Percentiles rank a stretch among this genome's conserved stretches.
Evolutionary conservation across 768 basidiomycete genomes (phyloP).

Genomic region (Amanita fuliginea): DNA sequence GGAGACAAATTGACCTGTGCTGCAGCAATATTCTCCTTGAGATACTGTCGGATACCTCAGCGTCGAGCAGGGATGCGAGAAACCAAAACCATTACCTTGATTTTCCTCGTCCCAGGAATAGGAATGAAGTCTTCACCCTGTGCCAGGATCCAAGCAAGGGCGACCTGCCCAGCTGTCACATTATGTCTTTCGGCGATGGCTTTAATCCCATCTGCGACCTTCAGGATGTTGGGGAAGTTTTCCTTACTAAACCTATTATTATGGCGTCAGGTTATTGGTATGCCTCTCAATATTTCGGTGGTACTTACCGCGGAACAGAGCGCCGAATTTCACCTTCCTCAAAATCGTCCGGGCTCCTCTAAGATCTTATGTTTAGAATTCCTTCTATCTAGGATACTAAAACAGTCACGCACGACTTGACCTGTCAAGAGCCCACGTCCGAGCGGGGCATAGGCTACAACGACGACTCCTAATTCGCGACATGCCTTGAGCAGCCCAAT

Average conservation of each 20-base stretch:
- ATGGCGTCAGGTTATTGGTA: too few species aligned
- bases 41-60: not conserved
- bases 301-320: constrained; percentile 19
- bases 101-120: constrained; percentile 35
- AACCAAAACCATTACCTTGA: constrained; percentile 17
- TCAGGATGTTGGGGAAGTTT: constrained; percentile 38
- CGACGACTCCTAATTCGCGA: constrained; percentile 29
- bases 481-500: constrained; percentile 26
- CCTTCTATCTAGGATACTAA: not conserved
- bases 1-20: constrained; percentile 20
- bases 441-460: constrained; percentile 41
- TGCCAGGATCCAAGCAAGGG: constrained; percentile 39
- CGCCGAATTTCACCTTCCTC: constrained; percentile 11
- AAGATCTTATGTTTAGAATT: not conserved
- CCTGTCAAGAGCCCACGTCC: constrained; percentile 41
- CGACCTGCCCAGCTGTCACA: constrained; percentile 33
- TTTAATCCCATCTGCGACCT: constrained; percentile 27
- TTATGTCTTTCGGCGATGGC: constrained; percentile 25
- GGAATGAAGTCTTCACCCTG: constrained; percentile 36
- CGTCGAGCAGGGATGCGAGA: not conserved
- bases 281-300: too few species aligned
- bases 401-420: constrained; percentile 18
- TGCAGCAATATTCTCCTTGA: constrained; percentile 28
- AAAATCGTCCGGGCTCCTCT: constrained; percentile 28
- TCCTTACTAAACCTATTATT: constrained; percentile 21